Evolutionary conservation across 2,329 filamentous ascomycete genomes (phyloP), one percentile per base, ranked within the genome.

Genomic region (Diaporthe longicolla): DNA sequence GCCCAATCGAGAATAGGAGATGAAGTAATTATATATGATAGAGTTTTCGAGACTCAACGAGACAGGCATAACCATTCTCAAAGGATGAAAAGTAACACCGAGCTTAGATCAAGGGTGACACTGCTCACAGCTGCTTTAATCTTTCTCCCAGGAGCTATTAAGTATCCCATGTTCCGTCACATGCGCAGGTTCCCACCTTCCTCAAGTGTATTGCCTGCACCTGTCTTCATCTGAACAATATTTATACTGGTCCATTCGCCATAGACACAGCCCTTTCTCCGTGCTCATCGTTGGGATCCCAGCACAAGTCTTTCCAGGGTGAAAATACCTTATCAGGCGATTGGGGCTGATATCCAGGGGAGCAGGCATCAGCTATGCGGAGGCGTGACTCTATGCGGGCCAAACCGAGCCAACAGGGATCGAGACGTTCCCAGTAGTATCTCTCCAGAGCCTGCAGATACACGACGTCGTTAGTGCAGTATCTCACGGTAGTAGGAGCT

Each of bases 391-490:
- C 78, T 1, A 26, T 59, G 45, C 26, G 68, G 21, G 59, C 73
- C 45, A 70, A 74, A 10, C 21, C 32, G 13, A 77, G 69, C 78
- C 77, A 78, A 13, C 40, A 58, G 8, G 50, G 55, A 5, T 71
- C 55, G 54, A 78, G 57, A 10, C 75, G 58, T 45, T 55, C 26
- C 50, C 74, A 57, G 73, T 78, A 80, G 19, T 73, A 2, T 4
- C 50, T 43, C 13, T 69, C 70, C 57, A 79, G 65, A 13, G 11
- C 58, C 1, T 76, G 77, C 55, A 80, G 74, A 54, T 75, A 59
- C 3, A 63, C 15, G 17, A 78, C 76, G 32, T 77, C 76, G 50
- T 75, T 73, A 66, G 69, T 50, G 71, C 76, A 78, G 40, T 76
- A 76, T 35, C 70, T 58, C 10, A 76, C 9, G 13, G 72, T 76